Percentiles rank a stretch among this genome's conserved stretches.
phyloP scores from a whole-genome alignment of 23 red algal species.

The Chondrus crispus region DNA sequence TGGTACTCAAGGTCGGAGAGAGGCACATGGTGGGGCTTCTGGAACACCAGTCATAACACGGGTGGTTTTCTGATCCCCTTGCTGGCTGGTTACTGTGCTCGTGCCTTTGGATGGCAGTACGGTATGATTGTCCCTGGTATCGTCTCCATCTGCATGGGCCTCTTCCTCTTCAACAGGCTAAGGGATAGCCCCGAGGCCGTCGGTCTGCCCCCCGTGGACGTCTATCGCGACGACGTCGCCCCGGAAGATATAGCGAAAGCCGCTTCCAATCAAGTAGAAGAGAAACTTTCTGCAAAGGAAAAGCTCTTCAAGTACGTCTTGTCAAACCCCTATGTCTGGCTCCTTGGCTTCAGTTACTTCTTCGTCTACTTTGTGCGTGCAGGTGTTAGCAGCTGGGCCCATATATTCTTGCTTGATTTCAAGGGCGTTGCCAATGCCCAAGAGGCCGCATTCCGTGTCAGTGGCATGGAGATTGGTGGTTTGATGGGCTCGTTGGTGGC shows the following conservation, averaged over 20 bases:
- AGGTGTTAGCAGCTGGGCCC: constrained; percentile 93
- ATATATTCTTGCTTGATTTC: constrained; percentile 92
- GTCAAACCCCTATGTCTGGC: constrained; percentile 96
- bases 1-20: constrained; percentile 97
- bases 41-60: constrained; percentile 99
- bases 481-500: constrained; percentile 89
- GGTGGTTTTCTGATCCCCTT: constrained; percentile 99
- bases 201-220: constrained; percentile 86
- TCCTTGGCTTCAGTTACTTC: constrained; percentile 95
- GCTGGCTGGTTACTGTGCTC: constrained; percentile 87
- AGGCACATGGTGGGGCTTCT: constrained; percentile 99
- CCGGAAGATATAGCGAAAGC: not conserved
- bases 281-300: constrained; percentile 40
- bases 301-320: constrained; percentile 87
- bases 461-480: constrained; percentile 98
- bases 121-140: constrained; percentile 96
- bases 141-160: constrained; percentile 78
- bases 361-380: constrained; percentile 99
- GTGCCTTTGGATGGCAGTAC: constrained; percentile 94
- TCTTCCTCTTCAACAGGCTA: constrained; percentile 87
- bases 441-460: constrained; percentile 96
- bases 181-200: constrained; percentile 84
- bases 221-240: constrained; percentile 25
- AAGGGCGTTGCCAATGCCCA: constrained; percentile 94
- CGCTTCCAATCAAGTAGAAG: not conserved